Evolutionary conservation across 306 rosid genomes (phyloP), one percentile per base, ranked within the genome.

Genomic region (Fagus crenata): DNA sequence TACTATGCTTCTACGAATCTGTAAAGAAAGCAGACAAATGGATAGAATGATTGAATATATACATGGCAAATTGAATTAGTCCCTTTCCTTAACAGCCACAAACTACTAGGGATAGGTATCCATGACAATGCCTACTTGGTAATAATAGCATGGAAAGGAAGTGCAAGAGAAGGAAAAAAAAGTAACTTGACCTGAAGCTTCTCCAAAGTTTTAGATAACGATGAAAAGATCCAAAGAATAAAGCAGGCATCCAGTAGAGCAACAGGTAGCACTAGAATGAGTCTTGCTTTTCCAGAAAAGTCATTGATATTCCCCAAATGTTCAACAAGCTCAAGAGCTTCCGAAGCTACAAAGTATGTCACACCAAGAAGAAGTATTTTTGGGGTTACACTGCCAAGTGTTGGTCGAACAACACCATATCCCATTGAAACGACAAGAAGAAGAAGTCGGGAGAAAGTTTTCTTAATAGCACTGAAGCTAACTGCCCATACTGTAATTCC

Each of bases 321-420:
- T 78, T 90, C 96, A 70, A 90, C 91, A 75, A 90, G 89, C 83
- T 90, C 92, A 73, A 90, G 91, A 63, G 91, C 92, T 78, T 90
- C 92, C 4, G 96, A 88, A 73, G 91, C 90, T 49, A 84, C 78
- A 83, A 90, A 90, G 80, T 86, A 90, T n/a, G 60, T 71, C 58
- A 81, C 81, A 53, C 89, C 96, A 76, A 90, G 92, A 53, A 88
- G 89, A 53, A 86, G 76, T 36, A 88, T 83, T 88, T 79, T 90
- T 2, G 77, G 61, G 68, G 91, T 90, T 81, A 87, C 73, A 73
- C 85, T 86, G 73, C 96, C 89, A 1, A 90, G 91, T 0, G 87
- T 90, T 74, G 96, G 96, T 64, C 89, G 88, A 74, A 90, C 87
- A 74, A 90, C 86, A 75, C 92, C 92, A 72, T 81, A 88, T 37